phyloP scores from a whole-genome alignment of 75 land plant genomes.

The Picea sitchensis region DNA sequence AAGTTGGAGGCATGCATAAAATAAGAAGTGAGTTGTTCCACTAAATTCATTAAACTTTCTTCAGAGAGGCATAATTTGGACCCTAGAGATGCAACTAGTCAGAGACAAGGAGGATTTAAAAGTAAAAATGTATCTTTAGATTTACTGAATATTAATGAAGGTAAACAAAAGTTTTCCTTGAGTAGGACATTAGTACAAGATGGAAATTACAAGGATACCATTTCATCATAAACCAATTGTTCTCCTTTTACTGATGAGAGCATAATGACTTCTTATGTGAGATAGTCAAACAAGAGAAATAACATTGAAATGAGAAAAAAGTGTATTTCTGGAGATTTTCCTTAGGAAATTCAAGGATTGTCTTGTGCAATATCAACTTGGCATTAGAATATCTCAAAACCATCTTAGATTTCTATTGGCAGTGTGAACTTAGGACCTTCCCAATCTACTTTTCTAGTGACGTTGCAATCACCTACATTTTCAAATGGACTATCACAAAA shows the following conservation, averaged over 20 bases:
- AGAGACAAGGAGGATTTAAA: neutral
- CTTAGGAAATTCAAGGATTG: constrained; percentile 6
- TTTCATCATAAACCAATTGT: neutral
- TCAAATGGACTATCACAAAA: neutral
- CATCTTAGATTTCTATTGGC: neutral
- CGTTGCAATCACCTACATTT: neutral
- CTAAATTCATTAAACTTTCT: neutral
- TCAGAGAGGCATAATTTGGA: neutral
- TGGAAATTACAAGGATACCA: neutral
- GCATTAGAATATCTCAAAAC: neutral
- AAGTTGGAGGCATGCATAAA: neutral
- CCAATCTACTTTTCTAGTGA: neutral
- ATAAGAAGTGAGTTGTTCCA: constrained; percentile 9
- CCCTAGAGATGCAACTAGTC: neutral
- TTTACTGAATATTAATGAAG: neutral
- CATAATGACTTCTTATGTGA: neutral
- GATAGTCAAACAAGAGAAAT: neutral
- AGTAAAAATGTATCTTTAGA: neutral
- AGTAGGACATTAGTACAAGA: neutral
- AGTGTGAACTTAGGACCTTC: neutral
- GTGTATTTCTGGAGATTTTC: constrained; percentile 3
- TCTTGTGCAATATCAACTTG: constrained; percentile 1
- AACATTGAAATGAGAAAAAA: constrained; percentile 1
- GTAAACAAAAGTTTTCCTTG: neutral
- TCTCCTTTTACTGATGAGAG: constrained; percentile 3